Evolutionary conservation across 202 grass and related monocot genomes (phyloP).

Genomic region (Setaria viridis): DNA sequence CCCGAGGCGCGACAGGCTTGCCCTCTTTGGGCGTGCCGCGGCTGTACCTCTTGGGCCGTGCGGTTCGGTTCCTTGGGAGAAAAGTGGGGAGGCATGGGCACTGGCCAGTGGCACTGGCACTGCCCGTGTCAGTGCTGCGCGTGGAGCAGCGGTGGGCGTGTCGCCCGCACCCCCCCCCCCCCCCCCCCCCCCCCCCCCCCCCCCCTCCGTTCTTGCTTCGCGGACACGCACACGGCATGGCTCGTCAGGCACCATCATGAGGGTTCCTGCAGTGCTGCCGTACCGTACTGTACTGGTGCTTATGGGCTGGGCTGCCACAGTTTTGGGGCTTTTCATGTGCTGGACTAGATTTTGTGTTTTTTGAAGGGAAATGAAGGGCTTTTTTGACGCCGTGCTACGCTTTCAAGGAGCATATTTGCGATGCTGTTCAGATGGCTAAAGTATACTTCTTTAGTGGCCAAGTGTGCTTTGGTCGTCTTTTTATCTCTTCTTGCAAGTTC

Average conservation of each 20-base stretch:
- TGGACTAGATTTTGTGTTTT: neutral
- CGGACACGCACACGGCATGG: slow-evolving; percentile 41
- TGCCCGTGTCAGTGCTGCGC: slow-evolving; percentile 41
- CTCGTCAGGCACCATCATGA: slow-evolving; percentile 14
- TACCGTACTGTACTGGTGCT: neutral
- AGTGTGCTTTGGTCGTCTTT: slow-evolving; percentile 26
- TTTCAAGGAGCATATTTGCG: slow-evolving; percentile 52
- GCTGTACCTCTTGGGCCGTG: slow-evolving; percentile 42
- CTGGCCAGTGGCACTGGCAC: neutral
- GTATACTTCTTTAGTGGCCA: slow-evolving; percentile 16
- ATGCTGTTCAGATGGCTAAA: slow-evolving; percentile 13
- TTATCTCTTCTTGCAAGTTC: slow-evolving; percentile 31
- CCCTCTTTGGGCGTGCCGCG: slow-evolving; percentile 50
- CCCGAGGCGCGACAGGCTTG: slow-evolving; percentile 51
- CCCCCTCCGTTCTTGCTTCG: neutral
- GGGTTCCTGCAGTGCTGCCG: neutral
- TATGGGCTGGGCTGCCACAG: slow-evolving; percentile 34
- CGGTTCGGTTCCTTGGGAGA: slow-evolving; percentile 45
- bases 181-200: no score
- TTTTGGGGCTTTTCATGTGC: slow-evolving; percentile 45
- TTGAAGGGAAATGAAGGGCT: neutral
- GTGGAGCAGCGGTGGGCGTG: slow-evolving; percentile 47
- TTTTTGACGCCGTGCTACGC: slow-evolving; percentile 26
- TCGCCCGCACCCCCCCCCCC: neutral
- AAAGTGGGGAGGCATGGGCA: slow-evolving; percentile 15